Evolutionary conservation across 106 monocot genomes (phyloP).

Genomic region (Dactylorhiza incarnata): DNA sequence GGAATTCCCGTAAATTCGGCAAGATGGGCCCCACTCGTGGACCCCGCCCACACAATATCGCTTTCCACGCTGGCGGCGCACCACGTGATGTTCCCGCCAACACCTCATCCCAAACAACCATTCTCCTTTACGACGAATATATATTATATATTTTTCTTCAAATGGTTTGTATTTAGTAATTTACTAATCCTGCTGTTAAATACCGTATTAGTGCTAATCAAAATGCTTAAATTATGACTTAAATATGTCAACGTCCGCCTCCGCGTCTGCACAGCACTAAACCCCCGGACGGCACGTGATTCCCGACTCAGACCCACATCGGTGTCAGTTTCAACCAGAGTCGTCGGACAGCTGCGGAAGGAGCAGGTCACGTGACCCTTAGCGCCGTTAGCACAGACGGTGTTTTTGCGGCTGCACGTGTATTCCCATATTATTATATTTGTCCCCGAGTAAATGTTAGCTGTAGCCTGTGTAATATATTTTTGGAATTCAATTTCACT

Average conservation of each 20-base stretch:
- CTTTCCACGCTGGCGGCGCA: conserved; percentile 1
- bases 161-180: not conserved
- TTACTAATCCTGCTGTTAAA: not conserved
- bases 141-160: not conserved
- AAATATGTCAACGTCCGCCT: not conserved
- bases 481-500: too few relatives aligned
- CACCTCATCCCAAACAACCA: not conserved
- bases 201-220: not conserved
- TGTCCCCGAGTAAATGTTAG: too few relatives aligned
- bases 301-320: too few relatives aligned
- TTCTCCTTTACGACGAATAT: not conserved
- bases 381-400: too few relatives aligned
- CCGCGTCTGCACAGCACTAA: not conserved
- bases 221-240: not conserved
- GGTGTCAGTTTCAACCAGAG: too few relatives aligned
- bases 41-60: not conserved
- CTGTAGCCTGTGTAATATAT: too few relatives aligned
- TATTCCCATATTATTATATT: too few relatives aligned
- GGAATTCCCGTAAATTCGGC: not conserved
- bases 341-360: too few relatives aligned
- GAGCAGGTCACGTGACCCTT: too few relatives aligned
- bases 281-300: not conserved
- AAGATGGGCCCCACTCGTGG: not conserved
- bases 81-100: not conserved
- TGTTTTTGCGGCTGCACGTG: too few relatives aligned